Evolutionary conservation across 2,329 filamentous ascomycete genomes (phyloP).

Genomic region (Monilinia laxa): DNA sequence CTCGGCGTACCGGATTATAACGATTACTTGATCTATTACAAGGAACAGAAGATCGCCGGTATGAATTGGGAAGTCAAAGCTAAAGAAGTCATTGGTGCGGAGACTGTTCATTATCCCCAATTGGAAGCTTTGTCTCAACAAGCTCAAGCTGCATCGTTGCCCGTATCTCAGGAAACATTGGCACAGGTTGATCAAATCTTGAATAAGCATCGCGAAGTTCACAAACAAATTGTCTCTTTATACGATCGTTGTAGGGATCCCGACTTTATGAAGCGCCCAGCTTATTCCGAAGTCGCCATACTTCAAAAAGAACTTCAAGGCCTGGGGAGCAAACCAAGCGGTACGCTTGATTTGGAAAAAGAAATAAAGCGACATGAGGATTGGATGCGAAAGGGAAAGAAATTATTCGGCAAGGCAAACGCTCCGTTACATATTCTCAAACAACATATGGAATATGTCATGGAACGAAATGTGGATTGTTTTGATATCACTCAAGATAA

Average conservation of each 20-base stretch:
- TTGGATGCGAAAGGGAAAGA: conserved; percentile 98
- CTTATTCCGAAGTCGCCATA: conserved; percentile 74
- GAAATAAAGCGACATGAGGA: conserved; percentile 95
- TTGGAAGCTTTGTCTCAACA: conserved; percentile 88
- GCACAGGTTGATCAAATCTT: conserved; percentile 85
- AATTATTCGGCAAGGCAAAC: conserved; percentile 96
- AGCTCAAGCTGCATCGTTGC: conserved; percentile 66
- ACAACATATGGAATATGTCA: conserved; percentile 89
- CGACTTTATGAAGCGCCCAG: conserved; percentile 77
- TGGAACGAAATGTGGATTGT: conserved; percentile 84
- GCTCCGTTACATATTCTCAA: conserved; percentile 94
- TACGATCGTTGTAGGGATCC: conserved; percentile 73
- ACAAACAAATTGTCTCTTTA: conserved; percentile 80
- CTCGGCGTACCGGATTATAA: conserved; percentile 78
- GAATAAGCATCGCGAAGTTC: conserved; percentile 92
- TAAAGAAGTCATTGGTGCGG: conserved; percentile 86
- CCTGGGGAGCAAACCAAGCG: conserved; percentile 86
- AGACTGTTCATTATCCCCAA: conserved; percentile 90
- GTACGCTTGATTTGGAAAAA: conserved; percentile 88
- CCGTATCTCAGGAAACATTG: conserved; percentile 79
- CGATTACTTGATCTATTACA: conserved; percentile 73
- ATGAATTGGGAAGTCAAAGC: conserved; percentile 91
- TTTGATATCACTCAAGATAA: conserved; percentile 85
- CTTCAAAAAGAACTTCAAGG: conserved; percentile 67
- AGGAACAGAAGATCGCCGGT: conserved; percentile 73